These are phyloP conservation scores for Xylariaceae sp. DNA, from an alignment of 2,329 filamentous ascomycete species.

Conservation along the genomic window DNA sequence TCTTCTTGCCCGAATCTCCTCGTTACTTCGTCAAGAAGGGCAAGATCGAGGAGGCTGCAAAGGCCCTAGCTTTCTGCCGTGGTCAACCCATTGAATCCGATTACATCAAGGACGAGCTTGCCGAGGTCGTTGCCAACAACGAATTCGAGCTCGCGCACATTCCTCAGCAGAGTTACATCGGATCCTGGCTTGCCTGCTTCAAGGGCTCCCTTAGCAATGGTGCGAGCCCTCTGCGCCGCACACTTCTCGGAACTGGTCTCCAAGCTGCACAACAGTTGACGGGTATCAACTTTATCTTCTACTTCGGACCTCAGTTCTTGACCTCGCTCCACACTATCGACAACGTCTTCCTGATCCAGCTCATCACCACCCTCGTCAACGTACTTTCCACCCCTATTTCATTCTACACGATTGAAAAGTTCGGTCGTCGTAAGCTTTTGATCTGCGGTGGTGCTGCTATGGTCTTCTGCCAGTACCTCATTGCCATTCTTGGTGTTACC, in stretches of 20 bases:
- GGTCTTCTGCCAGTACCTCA: constrained; percentile 66
- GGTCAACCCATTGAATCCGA: constrained; percentile 62
- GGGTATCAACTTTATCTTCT: constrained; percentile 74
- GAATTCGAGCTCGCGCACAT: constrained; percentile 63
- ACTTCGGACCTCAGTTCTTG: constrained; percentile 69
- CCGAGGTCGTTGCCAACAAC: constrained; percentile 71
- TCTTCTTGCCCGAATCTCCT: constrained; percentile 58
- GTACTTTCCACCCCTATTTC: constrained; percentile 68
- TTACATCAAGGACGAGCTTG: constrained; percentile 64
- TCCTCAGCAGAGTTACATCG: constrained; percentile 52
- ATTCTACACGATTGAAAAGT: constrained; percentile 67
- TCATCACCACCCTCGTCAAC: constrained; percentile 75
- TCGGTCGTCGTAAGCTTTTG: constrained; percentile 66
- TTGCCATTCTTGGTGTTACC: constrained; percentile 56
- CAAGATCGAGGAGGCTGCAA: constrained; percentile 55
- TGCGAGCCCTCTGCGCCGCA: constrained; percentile 55
- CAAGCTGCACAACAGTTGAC: constrained; percentile 32
- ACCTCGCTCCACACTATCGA: constrained; percentile 58
- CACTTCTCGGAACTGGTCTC: constrained; percentile 34
- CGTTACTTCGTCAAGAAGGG: constrained; percentile 70
- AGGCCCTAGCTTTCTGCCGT: constrained; percentile 56
- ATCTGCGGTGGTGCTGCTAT: constrained; percentile 67
- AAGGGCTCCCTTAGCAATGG: constrained; percentile 52
- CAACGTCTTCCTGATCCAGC: constrained; percentile 67
- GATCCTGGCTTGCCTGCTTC: constrained; percentile 58